phyloP scores from a whole-genome alignment of 306 rosid species.

The Acacia melanoxylon region DNA sequence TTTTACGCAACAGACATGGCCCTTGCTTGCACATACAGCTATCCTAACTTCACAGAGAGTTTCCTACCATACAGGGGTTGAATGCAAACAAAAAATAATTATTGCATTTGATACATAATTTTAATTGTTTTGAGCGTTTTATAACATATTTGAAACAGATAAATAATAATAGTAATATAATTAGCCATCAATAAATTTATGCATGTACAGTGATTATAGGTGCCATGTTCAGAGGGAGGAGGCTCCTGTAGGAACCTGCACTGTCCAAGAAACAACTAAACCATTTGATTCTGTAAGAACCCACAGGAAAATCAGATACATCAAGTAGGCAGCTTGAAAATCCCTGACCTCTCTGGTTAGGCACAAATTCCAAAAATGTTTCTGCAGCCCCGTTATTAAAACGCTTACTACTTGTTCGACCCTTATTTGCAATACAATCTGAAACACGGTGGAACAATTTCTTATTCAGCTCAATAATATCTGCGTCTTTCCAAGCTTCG shows the following conservation, averaged over 20 bases:
- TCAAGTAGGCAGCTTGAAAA: slow-evolving; percentile 68
- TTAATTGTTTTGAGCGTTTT: background rate
- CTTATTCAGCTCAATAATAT: slow-evolving; percentile 48
- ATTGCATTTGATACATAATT: background rate
- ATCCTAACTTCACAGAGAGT: background rate
- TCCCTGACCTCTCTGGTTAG: slow-evolving; percentile 63
- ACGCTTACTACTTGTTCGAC: slow-evolving; percentile 9
- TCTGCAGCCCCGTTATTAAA: slow-evolving; percentile 25
- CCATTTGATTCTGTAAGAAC: slow-evolving; percentile 67
- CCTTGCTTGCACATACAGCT: background rate
- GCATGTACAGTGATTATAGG: slow-evolving; percentile 50
- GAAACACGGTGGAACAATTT: slow-evolving; percentile 39
- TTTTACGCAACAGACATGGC: background rate
- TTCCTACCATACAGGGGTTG: background rate
- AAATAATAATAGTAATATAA: background rate
- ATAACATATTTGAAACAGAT: background rate
- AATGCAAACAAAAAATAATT: background rate
- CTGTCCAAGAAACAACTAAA: slow-evolving; percentile 54
- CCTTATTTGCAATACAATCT: slow-evolving; percentile 18
- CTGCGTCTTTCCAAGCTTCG: slow-evolving; percentile 51
- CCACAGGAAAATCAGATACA: slow-evolving; percentile 56
- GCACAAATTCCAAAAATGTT: slow-evolving; percentile 40
- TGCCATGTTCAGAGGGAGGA: slow-evolving; percentile 55
- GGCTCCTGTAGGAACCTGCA: slow-evolving; percentile 53
- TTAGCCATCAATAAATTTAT: background rate